Conservation (phyloP, 2,329 filamentous ascomycete species). For the Ambrosiella cleistominuta region DNA sequence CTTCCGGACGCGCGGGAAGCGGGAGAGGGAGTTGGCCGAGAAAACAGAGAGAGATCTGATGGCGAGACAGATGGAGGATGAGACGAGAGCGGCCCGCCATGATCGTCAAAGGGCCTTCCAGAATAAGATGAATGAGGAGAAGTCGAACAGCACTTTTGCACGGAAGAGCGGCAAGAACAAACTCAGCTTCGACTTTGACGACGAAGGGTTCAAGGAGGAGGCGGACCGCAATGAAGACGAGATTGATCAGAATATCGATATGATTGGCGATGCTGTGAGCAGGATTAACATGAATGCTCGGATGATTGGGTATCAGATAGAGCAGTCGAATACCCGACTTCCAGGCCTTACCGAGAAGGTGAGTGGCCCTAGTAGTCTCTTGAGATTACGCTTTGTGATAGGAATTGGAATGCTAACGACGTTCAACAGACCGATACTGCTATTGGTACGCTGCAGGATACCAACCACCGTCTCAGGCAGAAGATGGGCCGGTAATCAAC, state of each 20-base stretch:
- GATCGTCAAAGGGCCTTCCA: constrained; percentile 20
- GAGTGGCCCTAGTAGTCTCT: constrained; percentile 16
- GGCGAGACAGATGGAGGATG: constrained; percentile 6
- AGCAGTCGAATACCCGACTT: constrained; percentile 38
- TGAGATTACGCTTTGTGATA: too few species aligned
- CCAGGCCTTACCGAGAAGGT: constrained; percentile 57
- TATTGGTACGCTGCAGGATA: constrained; percentile 12
- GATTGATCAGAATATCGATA: constrained; percentile 42
- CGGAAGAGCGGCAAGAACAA: constrained; percentile 25
- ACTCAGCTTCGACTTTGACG: constrained; percentile 65
- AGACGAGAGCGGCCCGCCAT: constrained; percentile 7
- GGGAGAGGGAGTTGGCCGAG: constrained; percentile 50
- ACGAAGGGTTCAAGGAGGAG: constrained; percentile 35
- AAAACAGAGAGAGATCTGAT: constrained; percentile 38
- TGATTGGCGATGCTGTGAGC: constrained; percentile 52
- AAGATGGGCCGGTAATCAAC: constrained; percentile 10
- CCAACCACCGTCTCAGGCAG: constrained; percentile 12
- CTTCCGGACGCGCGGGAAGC: constrained; percentile 42
- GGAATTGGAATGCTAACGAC: constrained; percentile 14
- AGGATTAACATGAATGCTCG: constrained; percentile 59
- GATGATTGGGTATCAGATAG: constrained; percentile 63
- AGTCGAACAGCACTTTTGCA: constrained; percentile 6
- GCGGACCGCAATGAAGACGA: constrained; percentile 28
- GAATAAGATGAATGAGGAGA: constrained; percentile 2
- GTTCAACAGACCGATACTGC: constrained; percentile 55